phyloP scores from a whole-genome alignment of 345 rosid genomes.

The Bruguiera gymnorhiza region DNA sequence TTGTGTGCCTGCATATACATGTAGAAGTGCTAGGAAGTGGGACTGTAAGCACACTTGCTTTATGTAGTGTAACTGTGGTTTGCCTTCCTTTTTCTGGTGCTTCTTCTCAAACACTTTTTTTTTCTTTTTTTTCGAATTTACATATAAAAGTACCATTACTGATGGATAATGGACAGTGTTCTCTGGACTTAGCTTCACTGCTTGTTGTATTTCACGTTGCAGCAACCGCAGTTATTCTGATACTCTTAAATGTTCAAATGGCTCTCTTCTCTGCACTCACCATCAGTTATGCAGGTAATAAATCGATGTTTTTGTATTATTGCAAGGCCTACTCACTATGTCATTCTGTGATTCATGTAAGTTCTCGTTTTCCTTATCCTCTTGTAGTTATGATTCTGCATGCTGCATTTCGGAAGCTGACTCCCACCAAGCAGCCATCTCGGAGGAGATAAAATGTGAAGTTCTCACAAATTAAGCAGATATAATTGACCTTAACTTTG shows the following conservation, averaged over 20 bases:
- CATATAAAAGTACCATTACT: background rate
- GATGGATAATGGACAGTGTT: background rate
- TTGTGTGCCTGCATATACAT: no score
- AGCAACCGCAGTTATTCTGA: constrained; percentile 66
- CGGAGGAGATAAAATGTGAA: constrained; percentile 13
- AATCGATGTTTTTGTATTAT: background rate
- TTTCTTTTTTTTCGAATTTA: background rate
- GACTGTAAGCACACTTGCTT: no score
- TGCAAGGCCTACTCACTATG: background rate
- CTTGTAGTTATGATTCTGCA: constrained; percentile 68
- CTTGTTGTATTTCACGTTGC: constrained; percentile 33
- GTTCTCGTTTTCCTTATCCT: background rate
- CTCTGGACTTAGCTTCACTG: background rate
- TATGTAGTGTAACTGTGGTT: no score
- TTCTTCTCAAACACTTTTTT: background rate
- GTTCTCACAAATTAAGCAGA: constrained; percentile 1
- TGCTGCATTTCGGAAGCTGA: constrained; percentile 74
- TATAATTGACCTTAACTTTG: background rate
- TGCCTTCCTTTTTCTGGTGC: no score
- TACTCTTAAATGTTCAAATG: constrained; percentile 75
- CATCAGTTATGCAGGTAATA: constrained; percentile 70
- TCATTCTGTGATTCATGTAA: background rate
- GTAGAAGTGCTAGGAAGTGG: no score
- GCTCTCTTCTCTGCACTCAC: constrained; percentile 68
- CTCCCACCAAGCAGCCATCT: constrained; percentile 51